Evolutionary conservation across 2,329 filamentous ascomycete species (phyloP).

Genomic region (Microascus cirrosus): DNA sequence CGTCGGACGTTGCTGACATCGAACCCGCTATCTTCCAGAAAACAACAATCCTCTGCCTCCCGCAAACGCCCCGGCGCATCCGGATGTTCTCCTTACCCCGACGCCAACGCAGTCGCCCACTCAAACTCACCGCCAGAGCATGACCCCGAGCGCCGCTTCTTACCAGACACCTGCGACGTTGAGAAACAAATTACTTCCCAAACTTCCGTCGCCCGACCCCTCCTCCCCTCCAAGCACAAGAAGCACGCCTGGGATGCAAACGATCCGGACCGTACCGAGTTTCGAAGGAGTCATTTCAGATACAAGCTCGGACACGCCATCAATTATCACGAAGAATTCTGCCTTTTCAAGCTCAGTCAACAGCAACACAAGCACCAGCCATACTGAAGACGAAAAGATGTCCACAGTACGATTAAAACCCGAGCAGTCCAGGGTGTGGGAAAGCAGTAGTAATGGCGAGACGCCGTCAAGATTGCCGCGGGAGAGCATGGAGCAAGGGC

Average conservation of each 20-base stretch:
- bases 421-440: not conserved
- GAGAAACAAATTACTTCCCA: not conserved
- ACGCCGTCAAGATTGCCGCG: slow-evolving; percentile 13
- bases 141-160: not conserved
- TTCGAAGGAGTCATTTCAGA: slow-evolving; percentile 35
- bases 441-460: slow-evolving; percentile 13
- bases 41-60: not conserved
- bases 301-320: slow-evolving; percentile 25
- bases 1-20: not conserved
- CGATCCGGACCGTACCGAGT: slow-evolving; percentile 47
- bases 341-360: slow-evolving; percentile 44
- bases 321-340: slow-evolving; percentile 29
- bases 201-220: not conserved
- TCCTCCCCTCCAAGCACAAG: not conserved
- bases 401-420: slow-evolving; percentile 23
- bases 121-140: not conserved
- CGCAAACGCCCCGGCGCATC: not conserved
- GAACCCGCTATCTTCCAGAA: not conserved
- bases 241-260: slow-evolving; percentile 13
- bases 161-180: not conserved
- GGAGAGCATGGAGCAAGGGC: not conserved
- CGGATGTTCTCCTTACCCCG: not conserved
- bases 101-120: not conserved
- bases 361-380: slow-evolving; percentile 35
- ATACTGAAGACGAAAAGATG: slow-evolving; percentile 18